Evolutionary conservation across 2,329 filamentous ascomycete species (phyloP).

Genomic region (Alternaria sp.): DNA sequence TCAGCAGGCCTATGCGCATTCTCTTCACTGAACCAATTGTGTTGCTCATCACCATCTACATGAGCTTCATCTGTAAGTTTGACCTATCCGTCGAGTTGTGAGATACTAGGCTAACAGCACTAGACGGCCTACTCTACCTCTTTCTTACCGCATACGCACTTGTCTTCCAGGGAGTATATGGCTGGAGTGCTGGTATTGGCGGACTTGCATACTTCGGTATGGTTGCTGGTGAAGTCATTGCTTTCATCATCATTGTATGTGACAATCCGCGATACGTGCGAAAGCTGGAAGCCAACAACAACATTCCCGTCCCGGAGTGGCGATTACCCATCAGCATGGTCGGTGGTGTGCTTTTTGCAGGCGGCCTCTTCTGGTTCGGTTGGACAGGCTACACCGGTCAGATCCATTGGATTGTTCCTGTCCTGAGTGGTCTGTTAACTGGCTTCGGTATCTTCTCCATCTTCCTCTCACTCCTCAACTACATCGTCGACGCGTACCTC

Average conservation of each 20-base stretch:
- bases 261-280: slow-evolving; percentile 71
- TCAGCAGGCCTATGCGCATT: slow-evolving; percentile 60
- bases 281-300: slow-evolving; percentile 55
- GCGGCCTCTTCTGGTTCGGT: slow-evolving; percentile 51
- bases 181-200: slow-evolving; percentile 72
- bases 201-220: slow-evolving; percentile 89
- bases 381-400: slow-evolving; percentile 54
- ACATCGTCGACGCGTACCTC: slow-evolving; percentile 67
- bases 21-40: slow-evolving; percentile 61
- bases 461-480: slow-evolving; percentile 66
- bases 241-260: slow-evolving; percentile 69
- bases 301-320: slow-evolving; percentile 66
- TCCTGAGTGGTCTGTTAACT: slow-evolving; percentile 60
- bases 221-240: slow-evolving; percentile 75
- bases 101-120: slow-evolving; percentile 4
- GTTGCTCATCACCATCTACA: slow-evolving; percentile 57
- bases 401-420: slow-evolving; percentile 54
- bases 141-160: slow-evolving; percentile 83
- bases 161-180: slow-evolving; percentile 76
- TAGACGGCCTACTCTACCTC: slow-evolving; percentile 81
- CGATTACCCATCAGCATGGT: slow-evolving; percentile 63
- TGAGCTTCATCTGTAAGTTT: slow-evolving; percentile 50
- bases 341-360: slow-evolving; percentile 57
- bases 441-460: slow-evolving; percentile 67
- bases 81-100: neutral